Percentiles rank a stretch among this genome's conserved stretches.
These are phyloP conservation scores for Scheffersomyces lignosus DNA, from an alignment of 805 yeast genomes.

Conservation along the genomic window DNA sequence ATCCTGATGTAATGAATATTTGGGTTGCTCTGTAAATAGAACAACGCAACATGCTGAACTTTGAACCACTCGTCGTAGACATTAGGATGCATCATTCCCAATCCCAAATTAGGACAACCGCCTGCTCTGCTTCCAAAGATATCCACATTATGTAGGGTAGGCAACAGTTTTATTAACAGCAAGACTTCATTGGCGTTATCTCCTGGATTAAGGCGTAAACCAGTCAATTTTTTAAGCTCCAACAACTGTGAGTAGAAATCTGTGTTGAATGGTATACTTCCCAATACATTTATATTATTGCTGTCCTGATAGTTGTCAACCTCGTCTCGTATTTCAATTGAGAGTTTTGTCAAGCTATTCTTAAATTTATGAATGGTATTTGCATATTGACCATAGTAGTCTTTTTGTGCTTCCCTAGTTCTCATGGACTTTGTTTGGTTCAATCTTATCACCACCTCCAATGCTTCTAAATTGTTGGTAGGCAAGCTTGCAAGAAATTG, in stretches of 20 bases:
- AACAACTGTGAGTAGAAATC: slow-evolving; percentile 5
- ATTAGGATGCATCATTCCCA: slow-evolving; percentile 53
- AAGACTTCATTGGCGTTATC: slow-evolving; percentile 19
- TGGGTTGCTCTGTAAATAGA: slow-evolving; percentile 29
- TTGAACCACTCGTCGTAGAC: slow-evolving; percentile 58
- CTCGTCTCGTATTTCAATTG: slow-evolving; percentile 44
- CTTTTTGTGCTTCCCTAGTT: slow-evolving; percentile 8
- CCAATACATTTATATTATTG: slow-evolving; percentile 6
- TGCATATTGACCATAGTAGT: slow-evolving; percentile 14
- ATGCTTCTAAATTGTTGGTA: slow-evolving; percentile 20
- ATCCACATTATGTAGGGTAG: slow-evolving; percentile 35
- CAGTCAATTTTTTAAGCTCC: slow-evolving; percentile 24
- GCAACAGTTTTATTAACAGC: slow-evolving; percentile 22
- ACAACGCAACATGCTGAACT: slow-evolving; percentile 53
- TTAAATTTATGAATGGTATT: slow-evolving; percentile 18
- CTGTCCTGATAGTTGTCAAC: slow-evolving; percentile 4
- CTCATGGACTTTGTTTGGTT: slow-evolving; percentile 26
- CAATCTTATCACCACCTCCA: slow-evolving; percentile 43
- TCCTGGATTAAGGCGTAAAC: slow-evolving; percentile 45
- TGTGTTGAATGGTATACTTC: slow-evolving; percentile 5
- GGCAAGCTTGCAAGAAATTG: slow-evolving; percentile 26
- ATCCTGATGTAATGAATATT: slow-evolving; percentile 45
- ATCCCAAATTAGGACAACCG: slow-evolving; percentile 54
- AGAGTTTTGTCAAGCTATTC: slow-evolving; percentile 27
- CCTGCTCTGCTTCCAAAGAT: slow-evolving; percentile 52